phyloP scores from a whole-genome alignment of 352 stramenopile species.

The Phytopythium chamaehyphon region DNA sequence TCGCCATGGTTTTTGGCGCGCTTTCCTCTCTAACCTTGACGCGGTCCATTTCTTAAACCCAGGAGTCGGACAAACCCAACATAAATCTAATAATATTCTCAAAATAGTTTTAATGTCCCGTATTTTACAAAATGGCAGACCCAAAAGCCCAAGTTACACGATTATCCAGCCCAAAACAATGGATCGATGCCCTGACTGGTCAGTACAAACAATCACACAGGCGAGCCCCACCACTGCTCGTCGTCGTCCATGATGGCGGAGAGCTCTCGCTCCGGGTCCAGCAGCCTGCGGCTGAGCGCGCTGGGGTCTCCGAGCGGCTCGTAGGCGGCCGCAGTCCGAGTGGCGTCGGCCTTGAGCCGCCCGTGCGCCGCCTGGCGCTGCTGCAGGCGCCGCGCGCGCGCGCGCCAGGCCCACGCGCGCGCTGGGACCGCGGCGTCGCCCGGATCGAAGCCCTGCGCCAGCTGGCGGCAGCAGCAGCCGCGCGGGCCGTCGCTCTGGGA shows the following conservation, averaged over 20 bases:
- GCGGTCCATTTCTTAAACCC: no score
- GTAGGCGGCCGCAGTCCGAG: not conserved
- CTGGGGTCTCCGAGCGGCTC: constrained; percentile 5
- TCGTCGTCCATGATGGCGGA: constrained; percentile 1
- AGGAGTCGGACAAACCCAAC: not conserved
- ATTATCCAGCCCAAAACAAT: not conserved
- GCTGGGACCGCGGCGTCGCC: not conserved
- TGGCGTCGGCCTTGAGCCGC: not conserved
- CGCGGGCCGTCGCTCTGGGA: not conserved
- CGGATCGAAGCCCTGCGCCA: constrained; percentile 11
- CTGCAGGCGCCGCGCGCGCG: not conserved
- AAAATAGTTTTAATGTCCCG: not conserved
- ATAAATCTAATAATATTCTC: constrained; percentile 1
- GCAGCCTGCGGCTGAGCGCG: constrained; percentile 20
- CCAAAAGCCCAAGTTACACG: not conserved
- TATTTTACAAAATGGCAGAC: not conserved
- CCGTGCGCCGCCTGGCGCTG: not conserved
- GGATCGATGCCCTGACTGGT: no score
- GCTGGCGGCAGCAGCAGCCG: constrained; percentile 8
- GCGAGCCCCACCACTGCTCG: not conserved
- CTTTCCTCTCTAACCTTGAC: no score
- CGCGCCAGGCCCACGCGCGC: not conserved
- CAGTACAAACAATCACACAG: no score
- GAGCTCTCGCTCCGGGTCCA: constrained; percentile 16
- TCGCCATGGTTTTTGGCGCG: constrained; percentile 16